Evolutionary conservation across 768 basidiomycete species (phyloP), one percentile per base, ranked within the genome.

Genomic region (Boletus speciosus): DNA sequence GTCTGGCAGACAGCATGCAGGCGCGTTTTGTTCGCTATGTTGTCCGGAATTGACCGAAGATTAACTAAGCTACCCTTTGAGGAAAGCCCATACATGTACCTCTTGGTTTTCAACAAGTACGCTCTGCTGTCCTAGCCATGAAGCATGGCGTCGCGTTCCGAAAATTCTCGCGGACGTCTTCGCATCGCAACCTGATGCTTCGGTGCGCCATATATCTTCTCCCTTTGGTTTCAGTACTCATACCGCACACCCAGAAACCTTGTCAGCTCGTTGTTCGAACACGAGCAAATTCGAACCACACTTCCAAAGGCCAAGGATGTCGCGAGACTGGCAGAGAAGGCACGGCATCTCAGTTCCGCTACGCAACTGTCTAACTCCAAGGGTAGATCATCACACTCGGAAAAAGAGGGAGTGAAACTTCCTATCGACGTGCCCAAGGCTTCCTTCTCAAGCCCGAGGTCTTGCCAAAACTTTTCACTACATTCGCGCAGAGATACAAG

Each of bases 261-360:
- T 49, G 95, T 99, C 57, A 90, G 93, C 25, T 94, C 93, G 5
- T 80, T 98, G 34, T 81, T 99, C 52, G 85, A 98, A 66, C 93
- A 98, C 73, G 93, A 97, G 66, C 90, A 92, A 67, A 93, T 99
- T 67, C 88, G 90, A 70, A 98, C 97, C 6, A 99, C 97, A 0
- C 74, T 98, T 15, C 88, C 96, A 32, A 98, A 98, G 71, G 97
- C 97, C 3, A 87, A 89, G 68, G 94, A 97, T 63, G 76, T 94
- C 5, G 92, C 92, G 14, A 80, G 93, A 61, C 75, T 98, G 49
- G 95, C 94, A 15, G 96, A 99, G 67, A 95, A 96, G 85, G 94
- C 87, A 54, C 21, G 63, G 16, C 27, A 16, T 34, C 14, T 6
- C 14, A 27, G 9, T 25, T 19, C 6, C 31, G 38, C 36, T 49